Conservation (phyloP, 179 eudicot species). For the Beta lomatogona region DNA sequence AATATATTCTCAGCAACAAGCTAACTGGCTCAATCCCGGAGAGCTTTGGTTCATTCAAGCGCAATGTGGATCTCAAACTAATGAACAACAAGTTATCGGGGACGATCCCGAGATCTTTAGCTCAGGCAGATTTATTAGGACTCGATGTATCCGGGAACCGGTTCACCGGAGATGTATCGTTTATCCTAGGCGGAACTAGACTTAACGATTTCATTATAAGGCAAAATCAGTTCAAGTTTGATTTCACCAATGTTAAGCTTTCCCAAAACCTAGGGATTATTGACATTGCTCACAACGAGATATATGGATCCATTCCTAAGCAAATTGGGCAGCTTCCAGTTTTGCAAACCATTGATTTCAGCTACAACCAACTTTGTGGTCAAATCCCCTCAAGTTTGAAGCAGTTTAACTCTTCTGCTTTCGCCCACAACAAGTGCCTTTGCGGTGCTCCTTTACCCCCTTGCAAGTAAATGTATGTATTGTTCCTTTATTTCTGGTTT, state of each 20-base stretch:
- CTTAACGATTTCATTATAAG: background rate
- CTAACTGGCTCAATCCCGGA: background rate
- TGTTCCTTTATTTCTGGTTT: too few relatives aligned
- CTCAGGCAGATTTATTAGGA: background rate
- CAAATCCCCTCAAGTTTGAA: background rate
- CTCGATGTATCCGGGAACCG: background rate
- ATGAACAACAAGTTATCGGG: background rate
- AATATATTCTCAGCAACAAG: background rate
- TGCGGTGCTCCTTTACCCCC: constrained; percentile 1
- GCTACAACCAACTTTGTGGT: background rate
- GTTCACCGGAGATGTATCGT: background rate
- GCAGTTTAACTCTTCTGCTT: background rate
- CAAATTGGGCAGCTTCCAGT: background rate
- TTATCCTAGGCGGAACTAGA: background rate
- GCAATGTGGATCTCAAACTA: background rate
- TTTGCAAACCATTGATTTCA: constrained; percentile 4
- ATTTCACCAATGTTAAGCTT: background rate
- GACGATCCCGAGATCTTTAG: background rate
- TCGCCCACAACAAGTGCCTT: background rate
- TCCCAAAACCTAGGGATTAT: background rate
- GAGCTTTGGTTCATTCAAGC: background rate
- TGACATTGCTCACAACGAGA: background rate
- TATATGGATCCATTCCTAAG: background rate
- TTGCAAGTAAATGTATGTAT: background rate
- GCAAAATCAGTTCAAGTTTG: background rate